Evolutionary conservation across 2,329 filamentous ascomycete genomes (phyloP).

Genomic region (Fusarium tuaranense): DNA sequence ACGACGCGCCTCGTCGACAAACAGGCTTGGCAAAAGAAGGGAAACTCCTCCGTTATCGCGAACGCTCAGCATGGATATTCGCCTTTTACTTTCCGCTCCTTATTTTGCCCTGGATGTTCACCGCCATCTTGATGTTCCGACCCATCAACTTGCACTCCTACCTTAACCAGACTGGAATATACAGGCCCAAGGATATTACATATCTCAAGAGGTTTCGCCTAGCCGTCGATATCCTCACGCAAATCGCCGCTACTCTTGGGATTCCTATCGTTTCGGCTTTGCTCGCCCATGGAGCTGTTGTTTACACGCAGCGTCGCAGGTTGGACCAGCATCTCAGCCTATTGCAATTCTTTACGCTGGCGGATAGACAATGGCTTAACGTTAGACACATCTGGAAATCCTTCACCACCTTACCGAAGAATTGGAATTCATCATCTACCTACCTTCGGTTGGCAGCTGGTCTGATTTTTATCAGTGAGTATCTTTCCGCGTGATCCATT

Average conservation of each 20-base stretch:
- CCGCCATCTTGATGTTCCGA: constrained; percentile 24
- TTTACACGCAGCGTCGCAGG: constrained; percentile 24
- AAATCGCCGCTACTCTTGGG: constrained; percentile 1
- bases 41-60: neutral
- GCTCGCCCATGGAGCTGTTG: constrained; percentile 22
- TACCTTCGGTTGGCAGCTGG: constrained; percentile 11
- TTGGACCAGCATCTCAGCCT: constrained; percentile 7
- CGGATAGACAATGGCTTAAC: constrained; percentile 22
- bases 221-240: neutral
- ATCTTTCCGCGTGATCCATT: too few relatives aligned
- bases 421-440: neutral
- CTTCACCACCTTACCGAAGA: neutral
- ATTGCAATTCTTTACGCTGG: constrained; percentile 17
- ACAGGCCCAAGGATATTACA: neutral
- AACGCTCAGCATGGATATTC: neutral
- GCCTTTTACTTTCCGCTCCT: constrained; percentile 12
- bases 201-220: neutral
- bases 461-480: constrained; percentile 27
- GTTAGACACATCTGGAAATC: neutral
- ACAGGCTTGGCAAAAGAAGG: constrained; percentile 7
- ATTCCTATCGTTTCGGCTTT: constrained; percentile 27
- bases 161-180: constrained; percentile 9
- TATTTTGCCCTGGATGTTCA: constrained; percentile 19
- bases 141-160: constrained; percentile 18
- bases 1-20: neutral